A percentile compares a stretch with the other conserved stretches of the same genome.
phyloP scores from a whole-genome alignment of 208 protist genomes.

The Leishmania turanica region DNA sequence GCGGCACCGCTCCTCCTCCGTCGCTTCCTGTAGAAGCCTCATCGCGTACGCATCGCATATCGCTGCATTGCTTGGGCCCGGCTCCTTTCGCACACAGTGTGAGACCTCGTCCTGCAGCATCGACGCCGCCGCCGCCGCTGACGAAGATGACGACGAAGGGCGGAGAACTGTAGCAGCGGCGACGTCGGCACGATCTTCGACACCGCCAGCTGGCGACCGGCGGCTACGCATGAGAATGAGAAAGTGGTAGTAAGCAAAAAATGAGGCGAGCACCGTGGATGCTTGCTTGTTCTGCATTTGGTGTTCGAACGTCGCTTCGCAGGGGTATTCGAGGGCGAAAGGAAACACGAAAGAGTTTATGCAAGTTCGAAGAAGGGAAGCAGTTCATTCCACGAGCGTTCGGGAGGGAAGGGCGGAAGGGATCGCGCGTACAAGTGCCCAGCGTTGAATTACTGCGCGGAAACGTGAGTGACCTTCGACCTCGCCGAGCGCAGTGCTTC shows the following conservation, averaged over 20 bases:
- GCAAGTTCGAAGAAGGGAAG: not conserved
- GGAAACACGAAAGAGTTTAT: not conserved
- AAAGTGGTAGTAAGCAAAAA: not conserved
- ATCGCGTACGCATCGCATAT: slow-evolving; percentile 18
- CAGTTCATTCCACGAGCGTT: not conserved
- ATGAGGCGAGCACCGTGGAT: not conserved
- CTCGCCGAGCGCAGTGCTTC: not conserved
- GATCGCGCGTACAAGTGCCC: too few relatives aligned
- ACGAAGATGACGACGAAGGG: not conserved
- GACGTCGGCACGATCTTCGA: not conserved
- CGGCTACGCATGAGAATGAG: not conserved
- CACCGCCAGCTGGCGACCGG: not conserved
- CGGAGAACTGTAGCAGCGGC: not conserved
- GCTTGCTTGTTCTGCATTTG: not conserved
- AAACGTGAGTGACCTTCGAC: not conserved
- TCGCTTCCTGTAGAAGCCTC: slow-evolving; percentile 6
- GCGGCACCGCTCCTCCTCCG: not conserved
- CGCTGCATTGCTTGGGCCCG: not conserved
- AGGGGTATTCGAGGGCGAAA: not conserved
- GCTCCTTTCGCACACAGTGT: not conserved
- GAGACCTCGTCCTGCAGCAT: not conserved
- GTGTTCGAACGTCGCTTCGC: not conserved
- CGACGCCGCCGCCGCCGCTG: not conserved
- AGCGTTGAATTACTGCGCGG: not conserved
- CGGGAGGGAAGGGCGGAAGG: not conserved